phyloP scores from a whole-genome alignment of 129 eudicot genomes.

The Flaveria ramosissima region DNA sequence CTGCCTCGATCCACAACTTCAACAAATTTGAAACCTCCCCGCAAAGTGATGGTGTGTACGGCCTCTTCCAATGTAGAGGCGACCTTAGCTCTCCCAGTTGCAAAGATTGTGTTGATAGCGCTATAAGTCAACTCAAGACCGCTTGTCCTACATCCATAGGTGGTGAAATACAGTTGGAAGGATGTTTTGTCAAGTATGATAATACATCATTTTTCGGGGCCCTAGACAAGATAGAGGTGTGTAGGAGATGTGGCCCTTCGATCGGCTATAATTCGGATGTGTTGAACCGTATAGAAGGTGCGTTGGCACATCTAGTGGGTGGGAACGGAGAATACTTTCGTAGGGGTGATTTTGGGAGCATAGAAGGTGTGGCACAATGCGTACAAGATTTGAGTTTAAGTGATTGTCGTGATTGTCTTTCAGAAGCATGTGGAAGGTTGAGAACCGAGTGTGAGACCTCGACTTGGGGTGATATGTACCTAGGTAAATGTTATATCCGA shows the following conservation, averaged over 20 bases:
- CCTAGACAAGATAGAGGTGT: neutral
- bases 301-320: slow-evolving; percentile 42
- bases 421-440: slow-evolving; percentile 11
- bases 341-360: slow-evolving; percentile 52
- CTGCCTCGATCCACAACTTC: slow-evolving; percentile 45
- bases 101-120: slow-evolving; percentile 39
- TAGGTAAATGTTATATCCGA: slow-evolving; percentile 70
- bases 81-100: slow-evolving; percentile 42
- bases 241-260: slow-evolving; percentile 50
- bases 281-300: slow-evolving; percentile 35
- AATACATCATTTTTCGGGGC: slow-evolving; percentile 49
- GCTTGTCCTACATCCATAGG: slow-evolving; percentile 47
- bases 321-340: slow-evolving; percentile 51
- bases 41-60: slow-evolving; percentile 46
- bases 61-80: slow-evolving; percentile 45
- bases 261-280: slow-evolving; percentile 41
- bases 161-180: slow-evolving; percentile 58
- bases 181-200: slow-evolving; percentile 60
- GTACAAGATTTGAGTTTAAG: no score
- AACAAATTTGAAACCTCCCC: slow-evolving; percentile 43
- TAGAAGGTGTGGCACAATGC: slow-evolving; percentile 47
- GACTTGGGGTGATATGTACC: slow-evolving; percentile 62
- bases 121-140: slow-evolving; percentile 54
- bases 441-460: slow-evolving; percentile 45
- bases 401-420: no score